Base-by-base conservation (phyloP, 2,329 filamentous ascomycete genomes). In the Rhexocercosporidium sp. region DNA sequence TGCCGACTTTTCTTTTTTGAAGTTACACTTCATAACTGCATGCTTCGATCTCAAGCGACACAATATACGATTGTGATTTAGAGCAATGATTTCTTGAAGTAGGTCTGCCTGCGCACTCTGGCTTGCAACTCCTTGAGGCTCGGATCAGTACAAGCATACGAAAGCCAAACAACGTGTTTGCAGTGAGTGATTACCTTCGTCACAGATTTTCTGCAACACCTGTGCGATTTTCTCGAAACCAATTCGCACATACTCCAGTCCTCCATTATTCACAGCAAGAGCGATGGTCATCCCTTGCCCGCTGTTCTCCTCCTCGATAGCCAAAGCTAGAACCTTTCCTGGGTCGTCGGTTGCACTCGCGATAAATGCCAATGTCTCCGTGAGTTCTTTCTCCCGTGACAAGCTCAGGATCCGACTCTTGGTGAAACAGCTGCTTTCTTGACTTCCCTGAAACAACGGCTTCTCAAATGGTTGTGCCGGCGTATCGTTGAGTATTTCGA, bases 271-370 rank as follows among this genome's bases (percentile, higher is more conserved):
- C 41, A 66, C 64, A 57, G 66, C 66, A 39, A 69, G 46, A 22
- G 49, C 22, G 64, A 69, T 54, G 6, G 41, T 66, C 59, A 69
- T 60, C 22, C 29, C 34, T 31, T 31, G n/a, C n/a, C 59, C 51
- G 49, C 44, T 27, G 3, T 25, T 34, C 34, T n/a, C 46, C 12
- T 69, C 59, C 31, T 64, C 29, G 57, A 69, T 31, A 63, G 51
- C 56, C 44, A 66, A 51, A n/a, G 66, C 66, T 25, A 65, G 31
- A 16, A 69, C 63, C 20, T 66, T 56, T 20, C 54, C 66, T 20
- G 63, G 66, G 14, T 65, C 63, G 64, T 69, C 63, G 37, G 66
- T 69, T 8, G 63, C 47, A 57, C 56, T 69, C 29, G 66, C 66
- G 47, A 69, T 49, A 49, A 64, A 69, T 25, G 63, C 66, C 47